A percentile compares a stretch with the other conserved stretches of the same genome.
phyloP scores from a whole-genome alignment of 179 eudicot genomes.

The Actinidia chinensis region DNA sequence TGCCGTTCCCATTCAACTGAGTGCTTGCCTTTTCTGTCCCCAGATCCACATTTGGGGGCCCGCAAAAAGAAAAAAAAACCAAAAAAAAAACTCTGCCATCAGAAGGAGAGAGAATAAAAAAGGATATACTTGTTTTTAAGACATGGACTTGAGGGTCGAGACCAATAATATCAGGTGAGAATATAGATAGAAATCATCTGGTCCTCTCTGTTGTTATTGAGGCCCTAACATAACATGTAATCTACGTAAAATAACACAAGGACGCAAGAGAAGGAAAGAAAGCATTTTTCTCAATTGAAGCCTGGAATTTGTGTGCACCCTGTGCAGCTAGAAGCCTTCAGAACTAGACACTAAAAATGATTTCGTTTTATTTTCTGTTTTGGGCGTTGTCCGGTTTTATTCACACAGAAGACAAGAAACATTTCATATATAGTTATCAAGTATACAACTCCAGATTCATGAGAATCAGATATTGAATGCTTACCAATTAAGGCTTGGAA shows the following conservation, averaged over 20 bases:
- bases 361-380: not conserved
- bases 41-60: slow-evolving; percentile 71
- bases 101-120: not conserved
- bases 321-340: not conserved
- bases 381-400: not conserved
- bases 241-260: not conserved
- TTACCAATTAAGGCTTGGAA: slow-evolving; percentile 71
- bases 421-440: too few relatives aligned
- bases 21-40: slow-evolving; percentile 54
- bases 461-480: slow-evolving; percentile 22
- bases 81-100: slow-evolving; percentile 54
- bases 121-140: not conserved
- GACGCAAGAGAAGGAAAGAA: not conserved
- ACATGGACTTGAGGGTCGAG: not conserved
- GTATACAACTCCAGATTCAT: slow-evolving; percentile 12
- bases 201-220: not conserved
- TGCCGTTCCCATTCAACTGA: slow-evolving; percentile 83
- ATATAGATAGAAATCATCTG: not conserved
- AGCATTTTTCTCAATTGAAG: not conserved
- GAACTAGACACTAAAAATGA: not conserved
- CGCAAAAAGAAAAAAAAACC: too few relatives aligned
- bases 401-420: not conserved
- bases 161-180: not conserved
- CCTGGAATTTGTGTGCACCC: not conserved
- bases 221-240: not conserved